phyloP scores from a whole-genome alignment of 176 grass and related monocot species.

The Triticum monococcum region DNA sequence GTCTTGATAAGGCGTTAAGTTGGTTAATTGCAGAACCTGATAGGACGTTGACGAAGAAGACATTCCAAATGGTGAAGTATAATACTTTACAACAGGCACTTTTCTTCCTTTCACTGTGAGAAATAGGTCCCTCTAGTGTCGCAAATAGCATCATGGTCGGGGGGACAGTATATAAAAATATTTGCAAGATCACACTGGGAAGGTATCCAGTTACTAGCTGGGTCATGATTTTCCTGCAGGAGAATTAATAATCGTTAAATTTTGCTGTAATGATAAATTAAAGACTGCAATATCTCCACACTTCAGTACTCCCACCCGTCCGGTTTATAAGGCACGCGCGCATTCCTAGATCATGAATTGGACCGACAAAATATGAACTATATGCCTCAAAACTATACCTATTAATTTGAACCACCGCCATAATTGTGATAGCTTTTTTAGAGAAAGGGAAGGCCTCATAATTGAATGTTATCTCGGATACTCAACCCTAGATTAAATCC shows the following conservation, averaged over 20 bases:
- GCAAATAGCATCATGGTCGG: constrained; percentile 89
- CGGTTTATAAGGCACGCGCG: neutral
- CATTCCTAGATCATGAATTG: neutral
- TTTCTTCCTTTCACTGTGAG: constrained; percentile 87
- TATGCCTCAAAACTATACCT: neutral
- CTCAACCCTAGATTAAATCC: neutral
- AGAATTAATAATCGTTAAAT: constrained; percentile 22
- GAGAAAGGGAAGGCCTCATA: neutral
- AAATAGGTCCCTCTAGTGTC: constrained; percentile 79
- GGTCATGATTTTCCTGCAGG: constrained; percentile 59
- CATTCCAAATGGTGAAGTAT: constrained; percentile 93
- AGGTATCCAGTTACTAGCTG: constrained; percentile 91
- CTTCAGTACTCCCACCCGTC: neutral
- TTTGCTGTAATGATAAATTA: constrained; percentile 9
- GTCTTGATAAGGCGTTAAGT: constrained; percentile 64
- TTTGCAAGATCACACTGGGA: constrained; percentile 82
- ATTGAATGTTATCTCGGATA: constrained; percentile 8
- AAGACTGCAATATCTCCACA: constrained; percentile 5
- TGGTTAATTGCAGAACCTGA: constrained; percentile 76
- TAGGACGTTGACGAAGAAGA: constrained; percentile 87
- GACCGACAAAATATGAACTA: neutral
- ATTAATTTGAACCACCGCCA: neutral
- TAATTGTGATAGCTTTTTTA: neutral
- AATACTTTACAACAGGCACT: constrained; percentile 87
- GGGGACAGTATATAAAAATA: constrained; percentile 75